phyloP scores from a whole-genome alignment of 2,329 filamentous ascomycete species.

The Pseudocercospora pini-densiflorae region DNA sequence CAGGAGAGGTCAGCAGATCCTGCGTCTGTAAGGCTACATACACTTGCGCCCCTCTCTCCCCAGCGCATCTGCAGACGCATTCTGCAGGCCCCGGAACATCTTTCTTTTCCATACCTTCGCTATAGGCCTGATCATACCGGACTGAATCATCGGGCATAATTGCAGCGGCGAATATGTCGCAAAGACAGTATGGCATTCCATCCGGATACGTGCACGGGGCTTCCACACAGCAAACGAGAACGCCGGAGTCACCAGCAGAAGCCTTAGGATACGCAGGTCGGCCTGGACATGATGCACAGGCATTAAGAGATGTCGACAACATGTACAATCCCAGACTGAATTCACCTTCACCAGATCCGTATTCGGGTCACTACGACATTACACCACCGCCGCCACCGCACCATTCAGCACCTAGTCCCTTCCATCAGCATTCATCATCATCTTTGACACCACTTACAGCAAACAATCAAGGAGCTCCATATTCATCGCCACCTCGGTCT shows the following conservation, averaged over 20 bases:
- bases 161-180: slow-evolving; percentile 26
- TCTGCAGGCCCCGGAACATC: neutral
- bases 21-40: neutral
- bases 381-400: slow-evolving; percentile 21
- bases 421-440: slow-evolving; percentile 33
- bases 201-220: slow-evolving; percentile 23
- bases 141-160: neutral
- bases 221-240: slow-evolving; percentile 13
- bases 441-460: slow-evolving; percentile 35
- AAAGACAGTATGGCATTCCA: slow-evolving; percentile 30
- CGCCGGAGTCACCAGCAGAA: slow-evolving; percentile 19
- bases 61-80: neutral
- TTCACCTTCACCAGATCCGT: slow-evolving; percentile 30
- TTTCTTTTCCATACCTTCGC: neutral
- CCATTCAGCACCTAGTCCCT: slow-evolving; percentile 16
- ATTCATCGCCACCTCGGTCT: slow-evolving; percentile 24
- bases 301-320: slow-evolving; percentile 36
- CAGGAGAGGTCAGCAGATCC: neutral
- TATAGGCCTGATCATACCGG: neutral
- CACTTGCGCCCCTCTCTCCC: neutral
- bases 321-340: slow-evolving; percentile 29
- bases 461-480: slow-evolving; percentile 15
- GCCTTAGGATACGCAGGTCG: slow-evolving; percentile 5
- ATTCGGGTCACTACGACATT: slow-evolving; percentile 18
- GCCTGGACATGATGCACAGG: slow-evolving; percentile 29